phyloP scores from a whole-genome alignment of 306 rosid species.

The Cucurbita pepo region DNA sequence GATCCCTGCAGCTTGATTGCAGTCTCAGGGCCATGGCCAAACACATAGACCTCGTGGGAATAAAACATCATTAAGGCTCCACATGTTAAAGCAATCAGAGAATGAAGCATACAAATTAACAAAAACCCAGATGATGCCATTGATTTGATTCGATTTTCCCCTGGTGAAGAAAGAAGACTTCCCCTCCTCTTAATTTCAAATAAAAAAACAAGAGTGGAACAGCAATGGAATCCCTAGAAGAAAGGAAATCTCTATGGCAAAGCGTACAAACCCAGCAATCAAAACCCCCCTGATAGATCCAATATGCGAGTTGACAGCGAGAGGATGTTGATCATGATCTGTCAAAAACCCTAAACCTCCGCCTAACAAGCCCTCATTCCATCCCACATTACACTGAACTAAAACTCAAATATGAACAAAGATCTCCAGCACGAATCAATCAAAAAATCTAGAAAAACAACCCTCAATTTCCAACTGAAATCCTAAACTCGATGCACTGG shows the following conservation, averaged over 20 bases:
- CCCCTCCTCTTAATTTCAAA: neutral
- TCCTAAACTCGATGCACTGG: neutral
- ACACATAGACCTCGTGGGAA: constrained; percentile 42
- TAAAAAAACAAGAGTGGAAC: neutral
- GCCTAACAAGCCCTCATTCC: neutral
- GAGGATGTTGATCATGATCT: neutral
- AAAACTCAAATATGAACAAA: neutral
- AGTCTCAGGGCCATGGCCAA: constrained; percentile 57
- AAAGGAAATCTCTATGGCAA: neutral
- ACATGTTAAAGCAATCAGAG: constrained; percentile 52
- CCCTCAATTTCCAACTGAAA: neutral
- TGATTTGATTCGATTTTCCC: neutral
- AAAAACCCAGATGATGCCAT: constrained; percentile 60
- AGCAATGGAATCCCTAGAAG: neutral
- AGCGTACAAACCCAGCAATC: neutral
- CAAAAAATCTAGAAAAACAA: neutral
- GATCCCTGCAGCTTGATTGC: constrained; percentile 80
- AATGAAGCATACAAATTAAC: constrained; percentile 57
- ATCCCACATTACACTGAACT: neutral
- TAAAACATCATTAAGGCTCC: constrained; percentile 65
- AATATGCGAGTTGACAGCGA: neutral
- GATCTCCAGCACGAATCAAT: neutral
- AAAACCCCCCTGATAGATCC: neutral
- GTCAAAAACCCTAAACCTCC: neutral
- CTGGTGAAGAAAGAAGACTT: neutral